phyloP scores from a whole-genome alignment of 2,329 filamentous ascomycete genomes.

The Ceratocystiopsis brevicomis region DNA sequence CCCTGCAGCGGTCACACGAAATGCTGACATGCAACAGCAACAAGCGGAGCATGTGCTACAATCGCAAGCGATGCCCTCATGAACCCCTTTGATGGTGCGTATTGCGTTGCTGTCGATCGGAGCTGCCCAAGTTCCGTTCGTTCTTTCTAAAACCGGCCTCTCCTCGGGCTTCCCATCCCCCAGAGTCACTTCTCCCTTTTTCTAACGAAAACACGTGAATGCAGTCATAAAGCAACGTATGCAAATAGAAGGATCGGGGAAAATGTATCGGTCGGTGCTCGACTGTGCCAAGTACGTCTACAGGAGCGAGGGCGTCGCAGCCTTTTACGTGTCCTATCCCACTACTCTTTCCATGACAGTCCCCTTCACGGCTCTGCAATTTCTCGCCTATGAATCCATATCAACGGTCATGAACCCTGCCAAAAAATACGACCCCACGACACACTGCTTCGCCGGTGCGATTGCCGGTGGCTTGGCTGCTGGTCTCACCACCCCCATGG shows the following conservation, averaged over 20 bases:
- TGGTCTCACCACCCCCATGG: slow-evolving; percentile 84
- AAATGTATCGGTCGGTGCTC: slow-evolving; percentile 63
- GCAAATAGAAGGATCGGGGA: slow-evolving; percentile 89
- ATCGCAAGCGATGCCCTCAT: slow-evolving; percentile 96
- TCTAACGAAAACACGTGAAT: not conserved
- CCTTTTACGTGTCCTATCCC: slow-evolving; percentile 97
- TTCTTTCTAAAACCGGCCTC: not conserved
- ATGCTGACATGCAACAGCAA: slow-evolving; percentile 33
- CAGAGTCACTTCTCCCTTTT: too few species aligned
- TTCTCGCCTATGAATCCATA: slow-evolving; percentile 92
- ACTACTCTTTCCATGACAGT: slow-evolving; percentile 98
- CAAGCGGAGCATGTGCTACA: slow-evolving; percentile 84
- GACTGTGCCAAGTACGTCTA: slow-evolving; percentile 85
- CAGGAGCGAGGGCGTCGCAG: slow-evolving; percentile 65
- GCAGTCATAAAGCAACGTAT: slow-evolving; percentile 97
- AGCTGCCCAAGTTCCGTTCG: not conserved
- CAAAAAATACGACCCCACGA: slow-evolving; percentile 76
- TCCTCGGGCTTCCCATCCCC: too few species aligned
- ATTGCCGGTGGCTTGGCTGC: slow-evolving; percentile 86
- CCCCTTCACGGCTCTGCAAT: slow-evolving; percentile 90
- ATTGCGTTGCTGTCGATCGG: too few species aligned
- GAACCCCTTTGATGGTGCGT: slow-evolving; percentile 93
- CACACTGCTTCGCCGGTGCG: slow-evolving; percentile 82
- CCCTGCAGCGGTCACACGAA: not conserved
- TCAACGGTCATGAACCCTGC: slow-evolving; percentile 82